phyloP scores from a whole-genome alignment of 2,329 filamentous ascomycete genomes.

The Fusarium agapanthi region DNA sequence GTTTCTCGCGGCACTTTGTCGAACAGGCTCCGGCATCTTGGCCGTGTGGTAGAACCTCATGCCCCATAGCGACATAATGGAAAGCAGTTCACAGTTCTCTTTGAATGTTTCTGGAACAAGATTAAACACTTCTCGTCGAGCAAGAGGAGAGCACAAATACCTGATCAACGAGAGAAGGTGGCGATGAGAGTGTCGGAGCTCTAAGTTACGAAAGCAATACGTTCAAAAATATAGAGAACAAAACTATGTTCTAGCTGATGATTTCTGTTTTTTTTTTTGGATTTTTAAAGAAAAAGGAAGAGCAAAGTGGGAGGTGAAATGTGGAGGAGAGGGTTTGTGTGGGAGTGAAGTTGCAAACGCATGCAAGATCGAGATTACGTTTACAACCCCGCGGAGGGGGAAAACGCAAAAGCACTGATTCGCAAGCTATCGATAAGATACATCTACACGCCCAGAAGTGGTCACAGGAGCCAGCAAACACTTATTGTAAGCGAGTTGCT shows the following conservation, averaged over 20 bases:
- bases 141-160: neutral
- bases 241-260: neutral
- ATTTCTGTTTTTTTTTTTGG: neutral
- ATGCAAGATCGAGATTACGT: neutral
- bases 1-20: rapidly evolving
- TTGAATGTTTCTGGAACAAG: too few species aligned
- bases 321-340: neutral
- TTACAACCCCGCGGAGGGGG: neutral
- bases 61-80: neutral
- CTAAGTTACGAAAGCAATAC: neutral
- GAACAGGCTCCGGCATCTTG: neutral
- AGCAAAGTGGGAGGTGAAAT: neutral
- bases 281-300: neutral
- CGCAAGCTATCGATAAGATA: neutral
- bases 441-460: neutral
- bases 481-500: neutral
- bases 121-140: neutral
- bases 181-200: neutral
- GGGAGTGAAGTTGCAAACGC: neutral
- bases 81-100: neutral
- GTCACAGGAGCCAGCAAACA: neutral
- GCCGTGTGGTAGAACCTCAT: neutral
- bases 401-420: neutral
- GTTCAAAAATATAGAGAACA: slow-evolving; percentile 2
- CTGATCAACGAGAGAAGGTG: neutral